phyloP scores from a whole-genome alignment of 2,329 filamentous ascomycete species.

The Colletotrichum coccodes region DNA sequence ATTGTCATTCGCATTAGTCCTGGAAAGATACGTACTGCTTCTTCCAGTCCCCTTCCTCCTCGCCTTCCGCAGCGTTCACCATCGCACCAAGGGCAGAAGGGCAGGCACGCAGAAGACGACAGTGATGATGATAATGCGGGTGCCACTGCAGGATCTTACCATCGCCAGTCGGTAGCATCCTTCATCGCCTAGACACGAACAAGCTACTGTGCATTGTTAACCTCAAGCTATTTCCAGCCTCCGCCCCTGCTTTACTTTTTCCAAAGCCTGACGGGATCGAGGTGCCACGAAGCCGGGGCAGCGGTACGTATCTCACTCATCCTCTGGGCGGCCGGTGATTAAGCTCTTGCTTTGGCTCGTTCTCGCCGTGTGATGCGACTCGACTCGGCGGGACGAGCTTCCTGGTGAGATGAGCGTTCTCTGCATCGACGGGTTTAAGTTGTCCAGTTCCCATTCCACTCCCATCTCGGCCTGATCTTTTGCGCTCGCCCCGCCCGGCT shows the following conservation, averaged over 20 bases:
- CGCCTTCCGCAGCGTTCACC: background rate
- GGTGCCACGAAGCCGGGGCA: background rate
- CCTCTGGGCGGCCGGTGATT: background rate
- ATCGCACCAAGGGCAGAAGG: background rate
- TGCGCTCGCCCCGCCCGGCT: too few species aligned
- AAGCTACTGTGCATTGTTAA: background rate
- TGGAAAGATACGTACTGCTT: constrained; percentile 18
- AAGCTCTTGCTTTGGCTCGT: constrained; percentile 15
- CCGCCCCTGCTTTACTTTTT: background rate
- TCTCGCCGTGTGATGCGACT: constrained; percentile 2
- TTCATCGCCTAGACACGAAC: background rate
- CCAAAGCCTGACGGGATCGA: background rate
- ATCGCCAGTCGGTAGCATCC: background rate
- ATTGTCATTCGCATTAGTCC: constrained; percentile 32
- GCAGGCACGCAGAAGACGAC: background rate
- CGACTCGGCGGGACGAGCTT: constrained; percentile 3
- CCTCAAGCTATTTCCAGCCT: too few species aligned
- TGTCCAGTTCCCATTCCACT: background rate
- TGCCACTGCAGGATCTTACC: background rate
- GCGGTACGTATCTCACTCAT: background rate
- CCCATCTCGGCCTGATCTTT: background rate
- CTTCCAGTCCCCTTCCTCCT: background rate
- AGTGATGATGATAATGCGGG: background rate
- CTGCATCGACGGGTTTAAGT: background rate
- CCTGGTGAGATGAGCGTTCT: background rate